Conservation (phyloP, 1,284 basidiomycete species). For the Ceratobasidium theobromae region DNA sequence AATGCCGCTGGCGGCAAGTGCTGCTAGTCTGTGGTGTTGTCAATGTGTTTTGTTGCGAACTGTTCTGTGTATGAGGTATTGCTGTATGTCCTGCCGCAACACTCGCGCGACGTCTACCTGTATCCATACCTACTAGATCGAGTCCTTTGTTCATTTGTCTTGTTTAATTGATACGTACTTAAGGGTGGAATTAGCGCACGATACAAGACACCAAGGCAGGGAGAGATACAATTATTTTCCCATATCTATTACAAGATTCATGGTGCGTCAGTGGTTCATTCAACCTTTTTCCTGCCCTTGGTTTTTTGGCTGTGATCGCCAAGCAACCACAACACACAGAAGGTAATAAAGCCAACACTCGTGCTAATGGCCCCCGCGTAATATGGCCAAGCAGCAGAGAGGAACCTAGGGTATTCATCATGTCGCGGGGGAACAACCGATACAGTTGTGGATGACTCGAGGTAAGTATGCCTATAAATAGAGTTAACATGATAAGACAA, state of each 20-base stretch:
- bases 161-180: conserved; percentile 10
- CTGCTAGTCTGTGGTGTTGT: conserved; percentile 5
- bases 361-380: conserved; percentile 89
- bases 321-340: conserved; percentile 81
- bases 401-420: conserved; percentile 92
- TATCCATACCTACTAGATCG: conserved; percentile 28
- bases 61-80: conserved; percentile 23
- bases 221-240: conserved; percentile 19
- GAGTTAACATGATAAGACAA: neutral
- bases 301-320: conserved; percentile 55
- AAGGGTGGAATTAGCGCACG: neutral
- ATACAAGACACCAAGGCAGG: neutral
- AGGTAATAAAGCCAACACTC: conserved; percentile 78
- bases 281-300: conserved; percentile 37
- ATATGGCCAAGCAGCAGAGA: conserved; percentile 93
- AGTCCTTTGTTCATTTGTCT: conserved; percentile 7
- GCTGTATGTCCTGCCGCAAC: conserved; percentile 23
- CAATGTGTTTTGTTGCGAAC: neutral
- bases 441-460: conserved; percentile 73
- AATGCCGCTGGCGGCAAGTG: conserved; percentile 30
- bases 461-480: conserved; percentile 61
- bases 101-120: conserved; percentile 15
- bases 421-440: conserved; percentile 92
- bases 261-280: conserved; percentile 17
- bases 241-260: conserved; percentile 10